Percentiles rank a stretch among this genome's conserved stretches.
These are phyloP conservation scores for Lasiodiplodia sp. DNA, from an alignment of 2,329 filamentous ascomycete genomes.

Conservation along the genomic window DNA sequence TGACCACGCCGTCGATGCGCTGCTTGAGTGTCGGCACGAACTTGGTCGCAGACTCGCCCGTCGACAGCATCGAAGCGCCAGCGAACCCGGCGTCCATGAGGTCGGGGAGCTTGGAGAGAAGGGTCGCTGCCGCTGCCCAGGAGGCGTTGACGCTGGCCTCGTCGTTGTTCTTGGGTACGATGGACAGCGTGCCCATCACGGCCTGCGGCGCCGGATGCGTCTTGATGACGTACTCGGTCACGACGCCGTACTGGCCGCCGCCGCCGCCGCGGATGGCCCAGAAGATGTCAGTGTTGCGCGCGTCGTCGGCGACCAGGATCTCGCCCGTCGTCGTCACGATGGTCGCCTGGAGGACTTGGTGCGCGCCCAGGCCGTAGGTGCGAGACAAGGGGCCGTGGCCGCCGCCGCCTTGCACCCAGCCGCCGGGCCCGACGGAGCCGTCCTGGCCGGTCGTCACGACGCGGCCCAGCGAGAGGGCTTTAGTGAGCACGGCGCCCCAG, in stretches of 20 bases:
- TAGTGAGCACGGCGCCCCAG: conserved; percentile 35
- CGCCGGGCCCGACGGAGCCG: conserved; percentile 43
- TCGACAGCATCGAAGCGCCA: conserved; percentile 35
- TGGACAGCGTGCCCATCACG: conserved; percentile 25
- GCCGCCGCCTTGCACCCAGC: conserved; percentile 43
- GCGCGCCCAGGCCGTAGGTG: conserved; percentile 39
- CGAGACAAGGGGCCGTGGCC: conserved; percentile 32
- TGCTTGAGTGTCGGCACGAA: conserved; percentile 45
- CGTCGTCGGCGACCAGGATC: conserved; percentile 43
- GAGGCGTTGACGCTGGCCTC: conserved; percentile 42
- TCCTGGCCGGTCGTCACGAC: conserved; percentile 41
- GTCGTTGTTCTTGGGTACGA: conserved; percentile 30
- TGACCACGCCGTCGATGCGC: conserved; percentile 39
- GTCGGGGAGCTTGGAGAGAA: conserved; percentile 38
- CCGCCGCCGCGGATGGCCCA: conserved; percentile 44
- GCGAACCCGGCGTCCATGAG: conserved; percentile 42
- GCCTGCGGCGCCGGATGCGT: conserved; percentile 37
- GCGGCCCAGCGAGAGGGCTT: conserved; percentile 20
- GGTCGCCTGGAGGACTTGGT: conserved; percentile 47
- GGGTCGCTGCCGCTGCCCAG: conserved; percentile 43
- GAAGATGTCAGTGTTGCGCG: conserved; percentile 41
- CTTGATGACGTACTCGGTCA: conserved; percentile 42
- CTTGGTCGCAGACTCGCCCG: conserved; percentile 31
- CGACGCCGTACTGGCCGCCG: conserved; percentile 32
- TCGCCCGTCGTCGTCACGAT: conserved; percentile 46